Base-by-base conservation (phyloP, 148 eudicot species). In the Cornus suecica region DNA sequence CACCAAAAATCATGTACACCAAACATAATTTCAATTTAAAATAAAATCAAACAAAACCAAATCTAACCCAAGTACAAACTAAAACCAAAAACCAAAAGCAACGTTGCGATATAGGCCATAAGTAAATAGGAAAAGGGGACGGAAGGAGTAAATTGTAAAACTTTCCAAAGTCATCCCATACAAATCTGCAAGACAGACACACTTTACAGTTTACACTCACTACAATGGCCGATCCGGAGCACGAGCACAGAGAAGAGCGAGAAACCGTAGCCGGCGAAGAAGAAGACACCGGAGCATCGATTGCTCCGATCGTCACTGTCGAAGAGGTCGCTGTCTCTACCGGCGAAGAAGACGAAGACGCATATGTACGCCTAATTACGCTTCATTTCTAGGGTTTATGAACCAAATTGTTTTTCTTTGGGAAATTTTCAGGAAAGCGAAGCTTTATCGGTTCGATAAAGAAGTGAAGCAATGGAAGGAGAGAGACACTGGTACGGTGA, bases 391-490 rank as follows among this genome's bases (percentile, higher is more conserved):
- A 62, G 74, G 79, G 64, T 29, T 28, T 2, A 4, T 48, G 62
- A 30, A 15, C 11, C 7, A n/a, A 70, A 67, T 25, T 48, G 20
- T 16, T 11, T 68, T 10, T 22, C 9, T 58, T 58, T 58, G 23
- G n/a, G 18, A 20, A 18, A 0, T 58, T 20, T 56, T 54, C 34
- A 87, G 91, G 24, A 93, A 91, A 52, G 70, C 94, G 41, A 93
- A 93, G 86, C 83, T 89, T 28, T 91, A 93, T 66, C 83, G 96
- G 72, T 91, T 91, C 66, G 96, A 93, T 74, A 89, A 87, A 81
- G 96, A 89, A 4, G 95, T 89, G 14, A 93, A 88, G 65, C 98
- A 93, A 74, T 93, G 98, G 98, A 93, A 93, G 74, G 98, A 93
- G 83, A 88, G 98, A 75, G 98, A 97, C 27, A 78, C 88, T 48